These are phyloP conservation scores for Euphrasia arctica DNA, from an alignment of 305 asterid genomes.

Conservation along the genomic window DNA sequence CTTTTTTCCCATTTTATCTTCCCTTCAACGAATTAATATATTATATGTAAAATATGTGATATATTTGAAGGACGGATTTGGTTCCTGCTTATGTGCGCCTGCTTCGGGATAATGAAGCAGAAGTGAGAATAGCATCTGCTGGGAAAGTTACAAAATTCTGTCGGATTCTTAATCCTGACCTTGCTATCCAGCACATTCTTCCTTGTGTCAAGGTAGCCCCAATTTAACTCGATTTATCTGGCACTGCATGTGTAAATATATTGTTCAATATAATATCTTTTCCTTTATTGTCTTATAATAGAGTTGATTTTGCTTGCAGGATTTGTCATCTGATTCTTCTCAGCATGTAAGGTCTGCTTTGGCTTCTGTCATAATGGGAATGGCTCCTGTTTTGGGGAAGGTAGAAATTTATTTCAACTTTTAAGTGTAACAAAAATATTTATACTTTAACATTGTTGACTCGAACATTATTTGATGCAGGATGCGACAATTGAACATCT, in stretches of 20 bases:
- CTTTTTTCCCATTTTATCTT: conserved; percentile 2
- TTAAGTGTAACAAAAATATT: conserved; percentile 3
- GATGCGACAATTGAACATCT: conserved; percentile 84
- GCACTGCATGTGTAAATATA: conserved; percentile 9
- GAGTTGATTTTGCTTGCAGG: conserved; percentile 44
- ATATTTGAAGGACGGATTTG: neutral
- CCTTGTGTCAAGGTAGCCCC: conserved; percentile 86
- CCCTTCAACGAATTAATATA: conserved; percentile 18
- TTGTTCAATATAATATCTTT: conserved; percentile 17
- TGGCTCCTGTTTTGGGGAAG: conserved; percentile 96
- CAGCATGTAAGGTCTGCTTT: conserved; percentile 94
- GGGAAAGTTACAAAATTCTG: conserved; percentile 22
- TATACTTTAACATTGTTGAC: neutral
- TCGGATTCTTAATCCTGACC: conserved; percentile 78
- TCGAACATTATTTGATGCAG: conserved; percentile 36
- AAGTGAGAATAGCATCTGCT: no score
- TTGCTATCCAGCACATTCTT: conserved; percentile 87
- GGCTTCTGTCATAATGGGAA: conserved; percentile 94
- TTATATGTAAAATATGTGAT: conserved; percentile 21
- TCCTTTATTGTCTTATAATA: conserved; percentile 8
- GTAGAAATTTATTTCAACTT: conserved; percentile 32
- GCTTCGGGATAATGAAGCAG: no score
- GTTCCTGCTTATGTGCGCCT: no score
- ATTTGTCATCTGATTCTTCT: conserved; percentile 91
- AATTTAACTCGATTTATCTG: conserved; percentile 11